phyloP scores from a whole-genome alignment of 192 early-diverging fungal genomes.

The Coemansia sp. region DNA sequence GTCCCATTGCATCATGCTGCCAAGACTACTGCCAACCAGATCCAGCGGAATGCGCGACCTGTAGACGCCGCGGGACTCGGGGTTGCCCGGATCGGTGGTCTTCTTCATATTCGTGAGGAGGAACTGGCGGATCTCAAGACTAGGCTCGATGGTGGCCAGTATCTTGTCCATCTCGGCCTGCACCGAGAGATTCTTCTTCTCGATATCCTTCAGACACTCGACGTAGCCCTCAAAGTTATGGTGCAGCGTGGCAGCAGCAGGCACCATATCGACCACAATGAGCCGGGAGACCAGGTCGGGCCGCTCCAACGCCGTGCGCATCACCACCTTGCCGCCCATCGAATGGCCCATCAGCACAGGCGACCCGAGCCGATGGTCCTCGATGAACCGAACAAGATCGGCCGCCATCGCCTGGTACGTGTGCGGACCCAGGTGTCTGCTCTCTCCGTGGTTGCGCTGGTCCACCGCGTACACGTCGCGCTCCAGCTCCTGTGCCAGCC shows the following conservation, averaged over 20 bases:
- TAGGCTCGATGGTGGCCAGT: slow-evolving; percentile 54
- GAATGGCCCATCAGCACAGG: slow-evolving; percentile 84
- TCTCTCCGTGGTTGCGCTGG: slow-evolving; percentile 94
- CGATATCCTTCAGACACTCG: slow-evolving; percentile 59
- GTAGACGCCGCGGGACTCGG: slow-evolving; percentile 38
- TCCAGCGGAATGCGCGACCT: slow-evolving; percentile 75
- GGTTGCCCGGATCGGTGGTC: slow-evolving; percentile 12
- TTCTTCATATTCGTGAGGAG: slow-evolving; percentile 89
- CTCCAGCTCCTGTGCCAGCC: slow-evolving; percentile 62
- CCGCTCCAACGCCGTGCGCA: slow-evolving; percentile 64
- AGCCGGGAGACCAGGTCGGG: slow-evolving; percentile 58
- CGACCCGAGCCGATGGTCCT: slow-evolving; percentile 55
- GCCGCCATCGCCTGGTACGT: slow-evolving; percentile 76
- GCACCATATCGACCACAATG: slow-evolving; percentile 75
- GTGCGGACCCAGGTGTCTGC: slow-evolving; percentile 66
- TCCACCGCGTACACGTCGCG: slow-evolving; percentile 76
- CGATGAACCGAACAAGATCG: slow-evolving; percentile 74
- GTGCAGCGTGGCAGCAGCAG: slow-evolving; percentile 53
- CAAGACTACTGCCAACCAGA: slow-evolving; percentile 62
- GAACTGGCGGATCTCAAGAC: slow-evolving; percentile 73
- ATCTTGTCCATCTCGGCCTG: slow-evolving; percentile 65
- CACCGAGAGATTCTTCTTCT: slow-evolving; percentile 47
- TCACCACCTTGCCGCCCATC: slow-evolving; percentile 84
- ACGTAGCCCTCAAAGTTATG: slow-evolving; percentile 63
- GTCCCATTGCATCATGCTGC: slow-evolving; percentile 57